These are phyloP conservation scores for Saccharomycopsis babjevae DNA, from an alignment of 805 yeast genomes.

Conservation along the genomic window DNA sequence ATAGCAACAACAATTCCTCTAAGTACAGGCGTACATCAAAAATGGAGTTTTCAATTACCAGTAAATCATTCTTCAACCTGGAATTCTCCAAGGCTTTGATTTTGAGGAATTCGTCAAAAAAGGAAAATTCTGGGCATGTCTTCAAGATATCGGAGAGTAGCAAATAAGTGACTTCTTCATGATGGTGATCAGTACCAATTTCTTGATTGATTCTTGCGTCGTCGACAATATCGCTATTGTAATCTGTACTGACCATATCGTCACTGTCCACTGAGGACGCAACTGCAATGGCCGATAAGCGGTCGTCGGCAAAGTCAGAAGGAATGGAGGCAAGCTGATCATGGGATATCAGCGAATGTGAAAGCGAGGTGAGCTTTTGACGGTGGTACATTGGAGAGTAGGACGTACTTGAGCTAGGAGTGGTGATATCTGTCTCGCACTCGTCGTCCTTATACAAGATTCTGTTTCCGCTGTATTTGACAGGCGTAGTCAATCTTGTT, in stretches of 20 bases:
- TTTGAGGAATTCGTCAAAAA: conserved; percentile 17
- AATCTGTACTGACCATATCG: too few relatives aligned
- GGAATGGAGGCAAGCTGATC: background rate
- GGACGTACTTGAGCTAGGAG: background rate
- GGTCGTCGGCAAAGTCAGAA: background rate
- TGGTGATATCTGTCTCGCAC: background rate
- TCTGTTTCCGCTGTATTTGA: background rate
- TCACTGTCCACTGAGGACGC: too few relatives aligned
- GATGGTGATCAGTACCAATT: conserved; percentile 1
- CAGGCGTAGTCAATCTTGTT: background rate
- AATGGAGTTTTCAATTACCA: conserved; percentile 24
- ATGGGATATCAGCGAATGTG: background rate
- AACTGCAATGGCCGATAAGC: background rate
- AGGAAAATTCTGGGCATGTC: conserved; percentile 17
- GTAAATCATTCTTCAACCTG: conserved; percentile 14
- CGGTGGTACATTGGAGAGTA: background rate
- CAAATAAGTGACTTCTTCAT: conserved; percentile 5
- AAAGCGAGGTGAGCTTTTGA: background rate
- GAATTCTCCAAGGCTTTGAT: conserved; percentile 17
- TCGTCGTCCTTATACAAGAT: background rate
- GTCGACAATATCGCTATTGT: too few relatives aligned
- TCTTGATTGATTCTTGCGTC: background rate
- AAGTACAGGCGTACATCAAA: conserved; percentile 25
- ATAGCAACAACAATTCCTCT: conserved; percentile 10
- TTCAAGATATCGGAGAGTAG: conserved; percentile 17